Conservation (phyloP, 495 filamentous ascomycete genomes). For the Lindgomyces ingoldianus region DNA sequence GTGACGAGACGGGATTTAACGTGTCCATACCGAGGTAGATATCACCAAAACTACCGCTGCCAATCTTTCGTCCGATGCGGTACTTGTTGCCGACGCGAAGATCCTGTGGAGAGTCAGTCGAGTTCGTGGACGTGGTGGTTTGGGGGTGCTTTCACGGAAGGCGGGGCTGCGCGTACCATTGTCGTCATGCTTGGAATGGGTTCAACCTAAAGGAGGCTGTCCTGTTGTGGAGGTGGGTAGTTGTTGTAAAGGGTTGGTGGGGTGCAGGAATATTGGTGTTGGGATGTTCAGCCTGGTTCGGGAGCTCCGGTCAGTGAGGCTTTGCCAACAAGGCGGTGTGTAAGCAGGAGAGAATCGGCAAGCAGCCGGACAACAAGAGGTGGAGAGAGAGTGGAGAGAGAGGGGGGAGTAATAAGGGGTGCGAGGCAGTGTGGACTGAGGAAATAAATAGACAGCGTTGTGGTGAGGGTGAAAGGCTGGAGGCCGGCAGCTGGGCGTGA, state of each 20-base stretch:
- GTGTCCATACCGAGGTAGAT: constrained; percentile 85
- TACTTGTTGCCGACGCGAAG: constrained; percentile 99
- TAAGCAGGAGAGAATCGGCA: constrained; percentile 22
- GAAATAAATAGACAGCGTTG: constrained; percentile 18
- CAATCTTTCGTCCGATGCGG: constrained; percentile 99
- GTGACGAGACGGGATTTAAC: background rate
- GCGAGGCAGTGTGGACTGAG: background rate
- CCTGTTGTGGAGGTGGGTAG: constrained; percentile 13
- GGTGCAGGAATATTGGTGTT: constrained; percentile 2
- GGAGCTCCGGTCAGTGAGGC: constrained; percentile 38
- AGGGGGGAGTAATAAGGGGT: background rate
- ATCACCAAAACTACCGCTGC: constrained; percentile 96
- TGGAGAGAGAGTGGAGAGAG: constrained; percentile 1
- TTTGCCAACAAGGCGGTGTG: constrained; percentile 42
- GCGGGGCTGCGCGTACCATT: constrained; percentile 39
- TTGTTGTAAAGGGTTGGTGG: constrained; percentile 6
- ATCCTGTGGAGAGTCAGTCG: constrained; percentile 63
- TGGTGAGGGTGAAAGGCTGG: constrained; percentile 13
- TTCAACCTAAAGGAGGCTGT: constrained; percentile 36
- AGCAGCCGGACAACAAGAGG: background rate
- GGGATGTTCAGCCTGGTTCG: constrained; percentile 38
- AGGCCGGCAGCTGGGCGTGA: constrained; percentile 15
- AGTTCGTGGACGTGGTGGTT: background rate
- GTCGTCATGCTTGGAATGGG: constrained; percentile 37
- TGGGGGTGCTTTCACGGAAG: background rate